Evolutionary conservation across 345 rosid species (phyloP), one percentile per base, ranked within the genome.

Genomic region (Corymbia maculata): DNA sequence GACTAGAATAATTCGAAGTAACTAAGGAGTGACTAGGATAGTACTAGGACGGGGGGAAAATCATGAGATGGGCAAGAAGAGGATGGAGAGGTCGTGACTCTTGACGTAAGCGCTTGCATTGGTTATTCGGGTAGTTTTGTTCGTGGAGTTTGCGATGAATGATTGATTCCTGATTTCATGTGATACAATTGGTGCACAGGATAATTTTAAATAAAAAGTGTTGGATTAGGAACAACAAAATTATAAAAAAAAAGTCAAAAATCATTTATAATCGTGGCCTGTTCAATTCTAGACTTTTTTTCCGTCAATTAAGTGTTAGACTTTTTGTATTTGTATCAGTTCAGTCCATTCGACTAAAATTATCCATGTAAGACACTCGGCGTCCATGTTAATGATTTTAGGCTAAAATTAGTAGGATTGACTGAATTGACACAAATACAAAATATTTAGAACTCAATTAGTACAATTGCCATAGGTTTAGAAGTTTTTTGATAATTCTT

Each of bases 401-500:
- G 7, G 57, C 24, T 9, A 53, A 53, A 53, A 53, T 53, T 53
- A 17, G 59, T 2, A 17, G 17, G 4, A 53, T 53, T 1, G 24
- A 53, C 0, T 19, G 2, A 53, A 53, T 53, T 19, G 24, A 53
- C 59, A 53, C 9, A 19, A 53, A 17, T 53, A 0, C 1, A 53
- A 53, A 4, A 53, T 0, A 1, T 19, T 7, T 53, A 53, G 0
- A 1, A 8, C 2, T 53, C 1, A 53, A 19, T 53, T 17, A 9
- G 24, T 53, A 53, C 4, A 53, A 53, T 53, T 53, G 6, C 57
- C 17, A 53, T 7, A 53, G 0, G 4, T 53, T 53, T 19, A 53
- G 6, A 53, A 53, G 1, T 0, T 53, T 19, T 53, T 53, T 0
- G 1, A 1, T 53, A 9, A 1, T 53, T 19, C 59, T 53, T 53